Base-by-base conservation (phyloP, 179 eudicot genomes). In the Pouteria campechiana region DNA sequence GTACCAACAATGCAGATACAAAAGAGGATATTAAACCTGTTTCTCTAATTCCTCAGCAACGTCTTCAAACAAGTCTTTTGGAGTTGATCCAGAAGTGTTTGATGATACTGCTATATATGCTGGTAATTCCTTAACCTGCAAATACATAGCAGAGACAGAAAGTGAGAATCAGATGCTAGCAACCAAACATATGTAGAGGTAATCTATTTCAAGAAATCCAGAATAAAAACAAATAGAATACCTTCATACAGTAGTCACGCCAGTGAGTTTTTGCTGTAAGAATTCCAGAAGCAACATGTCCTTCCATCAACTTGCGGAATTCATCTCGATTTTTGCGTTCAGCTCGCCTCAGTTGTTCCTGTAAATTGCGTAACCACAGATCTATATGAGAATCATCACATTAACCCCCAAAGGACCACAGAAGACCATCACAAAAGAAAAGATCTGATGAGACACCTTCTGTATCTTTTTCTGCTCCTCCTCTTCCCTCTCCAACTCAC, bases 321-420 rank as follows among this genome's bases (percentile, higher is more conserved):
- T 63, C 84, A 61, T 92, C 96, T 30, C 96, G 99, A 59, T 79
- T 78, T 51, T 79, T 92, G 25, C 99, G 79, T 61, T 92, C 99
- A 10, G 51, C 61, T 33, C 99, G 73, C 68, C 70, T 74, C 58
- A 77, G 14, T 74, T 79, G 79, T 41, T 92, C 99, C 96, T 89
- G 49, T 9, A 61, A 21, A 27, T 6, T 15, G 22, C 44, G 44
- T 43, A 22, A 27, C 41, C 8, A 19, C 17, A n/a, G 14, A 27
- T 46, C 19, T 28, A 30, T 37, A 40, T 34, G 56, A 17, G 11
- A 14, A 17, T 40, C 35, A 32, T 9, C 10, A 43, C 29, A 30
- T 7, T 4, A 7, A 42, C n/a, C 17, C 12, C 3, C 1, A 56
- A 15, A 37, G n/a, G 36, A 38, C 42, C 46, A 9, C n/a, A n/a